A percentile compares a stretch with the other conserved stretches of the same genome.
These are phyloP conservation scores for Leishmania tropica DNA, from an alignment of 208 protist genomes.

Conservation along the genomic window DNA sequence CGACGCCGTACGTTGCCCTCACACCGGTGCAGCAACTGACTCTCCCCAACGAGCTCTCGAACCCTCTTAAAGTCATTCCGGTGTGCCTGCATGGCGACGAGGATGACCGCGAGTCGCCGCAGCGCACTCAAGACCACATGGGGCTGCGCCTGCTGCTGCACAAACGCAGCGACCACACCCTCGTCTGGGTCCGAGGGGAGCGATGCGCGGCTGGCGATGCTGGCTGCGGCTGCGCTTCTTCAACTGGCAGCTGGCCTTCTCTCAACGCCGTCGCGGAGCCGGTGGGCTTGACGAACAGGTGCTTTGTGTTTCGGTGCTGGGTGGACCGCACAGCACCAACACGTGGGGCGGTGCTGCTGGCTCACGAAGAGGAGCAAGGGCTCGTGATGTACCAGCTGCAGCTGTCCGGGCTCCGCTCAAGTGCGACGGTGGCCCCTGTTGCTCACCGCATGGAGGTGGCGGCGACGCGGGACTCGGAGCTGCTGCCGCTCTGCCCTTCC, in stretches of 20 bases:
- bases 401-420: neutral
- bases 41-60: slow-evolving; percentile 20
- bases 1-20: slow-evolving; percentile 24
- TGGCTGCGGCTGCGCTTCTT: neutral
- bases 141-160: slow-evolving; percentile 43
- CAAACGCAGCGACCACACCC: slow-evolving; percentile 33
- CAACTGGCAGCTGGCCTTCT: slow-evolving; percentile 2
- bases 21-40: slow-evolving; percentile 30
- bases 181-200: slow-evolving; percentile 33
- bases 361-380: slow-evolving; percentile 30
- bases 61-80: slow-evolving; percentile 30
- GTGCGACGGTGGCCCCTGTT: neutral
- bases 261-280: slow-evolving; percentile 11
- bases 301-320: slow-evolving; percentile 38
- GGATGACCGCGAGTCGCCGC: slow-evolving; percentile 20
- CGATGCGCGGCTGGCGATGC: neutral
- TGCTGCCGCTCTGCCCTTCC: slow-evolving; percentile 60
- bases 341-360: slow-evolving; percentile 34
- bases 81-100: slow-evolving; percentile 27
- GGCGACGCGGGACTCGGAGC: slow-evolving; percentile 35
- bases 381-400: slow-evolving; percentile 29
- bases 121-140: slow-evolving; percentile 16
- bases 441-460: slow-evolving; percentile 28
- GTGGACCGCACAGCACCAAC: slow-evolving; percentile 45
- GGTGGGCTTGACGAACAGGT: neutral